A percentile compares a stretch with the other conserved stretches of the same genome.
Evolutionary conservation across 345 rosid species (phyloP).

Genomic region (Stellera chamaejasme): DNA sequence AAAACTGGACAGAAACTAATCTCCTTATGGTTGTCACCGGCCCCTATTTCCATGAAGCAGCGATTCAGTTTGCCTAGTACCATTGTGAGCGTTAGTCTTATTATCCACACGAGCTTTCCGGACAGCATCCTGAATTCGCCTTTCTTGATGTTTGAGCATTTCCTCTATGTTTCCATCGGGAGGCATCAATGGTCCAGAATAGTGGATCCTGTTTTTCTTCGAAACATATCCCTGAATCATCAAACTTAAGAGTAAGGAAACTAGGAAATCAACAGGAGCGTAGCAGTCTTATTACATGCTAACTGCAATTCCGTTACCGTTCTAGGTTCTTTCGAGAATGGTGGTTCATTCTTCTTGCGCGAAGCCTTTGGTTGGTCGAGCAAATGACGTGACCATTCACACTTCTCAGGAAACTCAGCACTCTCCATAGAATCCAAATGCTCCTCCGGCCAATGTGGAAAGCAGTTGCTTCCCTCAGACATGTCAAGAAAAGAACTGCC

Average conservation of each 20-base stretch:
- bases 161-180: constrained; percentile 68
- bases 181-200: constrained; percentile 67
- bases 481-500: constrained; percentile 50
- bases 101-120: constrained; percentile 68
- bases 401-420: constrained; percentile 21
- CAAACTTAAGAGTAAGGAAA: constrained; percentile 15
- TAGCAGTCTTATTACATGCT: too few relatives aligned
- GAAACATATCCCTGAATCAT: constrained; percentile 27
- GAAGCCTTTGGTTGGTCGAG: constrained; percentile 26
- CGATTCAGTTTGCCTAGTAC: constrained; percentile 25
- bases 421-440: constrained; percentile 28
- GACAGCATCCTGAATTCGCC: constrained; percentile 65
- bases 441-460: constrained; percentile 43
- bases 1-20: too few relatives aligned
- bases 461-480: constrained; percentile 26
- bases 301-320: constrained; percentile 27
- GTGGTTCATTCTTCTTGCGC: constrained; percentile 23
- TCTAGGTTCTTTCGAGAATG: constrained; percentile 20
- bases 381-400: constrained; percentile 45
- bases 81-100: constrained; percentile 32
- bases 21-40: constrained; percentile 20
- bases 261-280: background rate
- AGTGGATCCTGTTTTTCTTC: constrained; percentile 41
- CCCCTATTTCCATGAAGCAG: constrained; percentile 24
- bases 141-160: constrained; percentile 88